These are phyloP conservation scores for Sporothrix sp. DNA, from an alignment of 2,329 filamentous ascomycete genomes.

Conservation along the genomic window DNA sequence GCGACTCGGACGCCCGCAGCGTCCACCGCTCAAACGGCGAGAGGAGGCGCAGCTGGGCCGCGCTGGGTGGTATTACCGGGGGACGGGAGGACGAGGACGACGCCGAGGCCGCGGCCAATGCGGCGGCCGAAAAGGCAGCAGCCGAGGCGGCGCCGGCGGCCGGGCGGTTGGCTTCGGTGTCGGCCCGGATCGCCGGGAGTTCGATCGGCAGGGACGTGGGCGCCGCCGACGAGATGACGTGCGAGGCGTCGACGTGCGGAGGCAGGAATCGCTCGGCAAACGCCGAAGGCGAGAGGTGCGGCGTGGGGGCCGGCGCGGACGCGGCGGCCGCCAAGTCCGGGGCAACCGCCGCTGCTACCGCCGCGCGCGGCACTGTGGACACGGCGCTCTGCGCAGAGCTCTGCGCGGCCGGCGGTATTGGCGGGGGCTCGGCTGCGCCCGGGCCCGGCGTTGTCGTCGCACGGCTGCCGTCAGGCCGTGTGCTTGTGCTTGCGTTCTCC, in stretches of 20 bases:
- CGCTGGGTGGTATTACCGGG: slow-evolving; percentile 16
- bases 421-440: not conserved
- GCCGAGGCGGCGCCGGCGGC: not conserved
- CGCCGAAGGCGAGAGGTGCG: not conserved
- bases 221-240: slow-evolving; percentile 12
- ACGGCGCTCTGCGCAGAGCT: not conserved
- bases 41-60: slow-evolving; percentile 23
- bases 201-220: slow-evolving; percentile 12
- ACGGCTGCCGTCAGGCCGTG: not conserved
- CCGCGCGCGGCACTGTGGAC: not conserved
- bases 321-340: not conserved
- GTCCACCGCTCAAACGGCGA: slow-evolving; percentile 48
- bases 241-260: slow-evolving; percentile 8
- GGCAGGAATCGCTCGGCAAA: slow-evolving; percentile 13
- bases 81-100: slow-evolving; percentile 36
- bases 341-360: not conserved
- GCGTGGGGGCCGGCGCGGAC: not conserved
- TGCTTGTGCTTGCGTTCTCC: not conserved
- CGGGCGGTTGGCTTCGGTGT: not conserved
- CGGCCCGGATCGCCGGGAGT: slow-evolving; percentile 10
- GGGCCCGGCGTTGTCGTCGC: not conserved
- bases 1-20: slow-evolving; percentile 45
- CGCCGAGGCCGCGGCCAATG: slow-evolving; percentile 58
- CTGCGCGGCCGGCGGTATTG: slow-evolving; percentile 1
- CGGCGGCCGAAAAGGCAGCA: not conserved